A percentile compares a stretch with the other conserved stretches of the same genome.
Evolutionary conservation across 441 rosid genomes (phyloP).

Genomic region (Eugenia klotzschiana): DNA sequence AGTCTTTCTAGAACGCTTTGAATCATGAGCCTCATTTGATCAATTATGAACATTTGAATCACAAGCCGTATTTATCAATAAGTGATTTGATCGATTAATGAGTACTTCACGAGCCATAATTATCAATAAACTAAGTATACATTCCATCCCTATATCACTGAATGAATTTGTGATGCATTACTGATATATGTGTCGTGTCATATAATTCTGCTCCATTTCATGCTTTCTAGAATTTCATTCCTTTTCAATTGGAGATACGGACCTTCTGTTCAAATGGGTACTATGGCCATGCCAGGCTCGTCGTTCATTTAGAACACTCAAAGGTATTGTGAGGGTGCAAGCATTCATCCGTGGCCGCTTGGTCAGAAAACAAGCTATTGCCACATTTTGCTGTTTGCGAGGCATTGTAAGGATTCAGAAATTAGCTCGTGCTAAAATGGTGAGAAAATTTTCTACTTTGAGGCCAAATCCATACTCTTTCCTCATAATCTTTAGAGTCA

Average conservation of each 20-base stretch:
- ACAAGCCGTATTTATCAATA: background rate
- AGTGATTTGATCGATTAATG: background rate
- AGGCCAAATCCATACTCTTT: background rate
- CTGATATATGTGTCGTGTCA: background rate
- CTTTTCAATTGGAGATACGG: background rate
- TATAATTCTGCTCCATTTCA: background rate
- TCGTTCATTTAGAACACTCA: constrained; percentile 36
- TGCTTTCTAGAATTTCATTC: background rate
- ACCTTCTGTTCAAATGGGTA: background rate
- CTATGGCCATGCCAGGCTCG: constrained; percentile 40
- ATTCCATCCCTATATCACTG: background rate
- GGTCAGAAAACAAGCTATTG: constrained; percentile 62
- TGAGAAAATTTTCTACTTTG: constrained; percentile 18
- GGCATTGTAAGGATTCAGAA: constrained; percentile 48
- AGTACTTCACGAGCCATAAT: background rate
- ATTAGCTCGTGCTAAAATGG: constrained; percentile 36
- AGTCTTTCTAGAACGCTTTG: background rate
- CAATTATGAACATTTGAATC: background rate
- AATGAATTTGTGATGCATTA: background rate
- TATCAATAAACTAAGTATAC: background rate
- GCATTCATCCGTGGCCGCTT: constrained; percentile 56
- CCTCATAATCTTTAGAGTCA: background rate
- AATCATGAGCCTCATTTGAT: background rate
- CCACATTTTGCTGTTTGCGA: constrained; percentile 45
- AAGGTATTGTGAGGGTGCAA: constrained; percentile 43